phyloP scores from a whole-genome alignment of 1,139 yeast species.

The Chernovozyma aurita region DNA sequence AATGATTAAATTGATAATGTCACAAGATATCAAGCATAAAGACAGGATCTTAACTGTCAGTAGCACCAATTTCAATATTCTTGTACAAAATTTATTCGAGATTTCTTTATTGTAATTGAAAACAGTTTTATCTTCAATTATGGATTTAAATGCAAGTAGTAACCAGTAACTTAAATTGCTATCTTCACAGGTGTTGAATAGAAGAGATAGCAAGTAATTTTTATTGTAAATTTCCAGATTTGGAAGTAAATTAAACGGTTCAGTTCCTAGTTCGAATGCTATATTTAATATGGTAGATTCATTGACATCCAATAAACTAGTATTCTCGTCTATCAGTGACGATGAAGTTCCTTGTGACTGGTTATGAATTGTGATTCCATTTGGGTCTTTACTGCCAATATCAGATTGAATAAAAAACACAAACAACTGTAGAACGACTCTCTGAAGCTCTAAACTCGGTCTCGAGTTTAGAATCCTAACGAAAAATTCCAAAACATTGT shows the following conservation, averaged over 20 bases:
- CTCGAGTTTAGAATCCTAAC: constrained; percentile 3
- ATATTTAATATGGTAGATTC: constrained; percentile 7
- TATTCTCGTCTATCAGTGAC: not conserved
- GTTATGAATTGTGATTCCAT: not conserved
- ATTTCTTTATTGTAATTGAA: not conserved
- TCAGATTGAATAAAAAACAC: constrained; percentile 19
- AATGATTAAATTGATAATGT: constrained; percentile 16
- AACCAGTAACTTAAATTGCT: constrained; percentile 13
- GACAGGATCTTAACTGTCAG: constrained; percentile 37
- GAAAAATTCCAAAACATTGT: constrained; percentile 17
- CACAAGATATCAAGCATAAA: constrained; percentile 17
- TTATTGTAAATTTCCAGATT: constrained; percentile 6
- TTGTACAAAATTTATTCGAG: constrained; percentile 4
- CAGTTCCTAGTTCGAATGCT: constrained; percentile 5
- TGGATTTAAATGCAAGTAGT: constrained; percentile 25
- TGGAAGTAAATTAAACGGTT: not conserved
- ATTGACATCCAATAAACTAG: constrained; percentile 3
- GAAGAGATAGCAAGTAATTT: constrained; percentile 13
- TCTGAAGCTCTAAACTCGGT: constrained; percentile 16
- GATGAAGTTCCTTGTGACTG: not conserved
- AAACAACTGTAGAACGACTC: constrained; percentile 27
- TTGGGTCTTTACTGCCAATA: no score
- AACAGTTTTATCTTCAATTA: not conserved
- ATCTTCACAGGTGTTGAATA: constrained; percentile 22
- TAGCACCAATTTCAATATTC: constrained; percentile 37